Percentiles rank a stretch among this genome's conserved stretches.
These are phyloP conservation scores for Agrocybe pediades DNA, from an alignment of 768 basidiomycete species.

Conservation along the genomic window DNA sequence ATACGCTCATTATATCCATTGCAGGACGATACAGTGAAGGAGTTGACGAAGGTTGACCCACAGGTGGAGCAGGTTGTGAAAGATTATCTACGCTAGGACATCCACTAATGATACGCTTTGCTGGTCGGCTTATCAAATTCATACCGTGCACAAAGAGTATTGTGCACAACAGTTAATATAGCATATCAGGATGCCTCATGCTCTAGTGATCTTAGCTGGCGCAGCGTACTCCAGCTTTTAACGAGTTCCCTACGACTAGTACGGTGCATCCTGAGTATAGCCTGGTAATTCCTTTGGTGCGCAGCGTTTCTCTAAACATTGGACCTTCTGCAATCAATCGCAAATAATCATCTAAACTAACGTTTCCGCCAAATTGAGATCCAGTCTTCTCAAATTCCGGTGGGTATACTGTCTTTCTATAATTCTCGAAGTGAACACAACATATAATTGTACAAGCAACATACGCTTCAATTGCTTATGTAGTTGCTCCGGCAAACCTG, in stretches of 20 bases:
- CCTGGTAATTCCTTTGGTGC: slow-evolving; percentile 74
- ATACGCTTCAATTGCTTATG: slow-evolving; percentile 92
- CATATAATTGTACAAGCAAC: slow-evolving; percentile 24
- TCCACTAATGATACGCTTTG: no score
- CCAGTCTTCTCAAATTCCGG: slow-evolving; percentile 94
- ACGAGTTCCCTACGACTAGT: slow-evolving; percentile 85
- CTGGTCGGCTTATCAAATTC: no score
- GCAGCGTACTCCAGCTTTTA: slow-evolving; percentile 96
- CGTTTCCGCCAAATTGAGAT: slow-evolving; percentile 87
- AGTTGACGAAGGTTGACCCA: slow-evolving; percentile 15
- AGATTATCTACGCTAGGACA: no score
- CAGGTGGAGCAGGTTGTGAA: slow-evolving; percentile 15
- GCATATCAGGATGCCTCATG: no score
- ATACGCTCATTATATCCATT: background rate
- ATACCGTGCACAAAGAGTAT: no score
- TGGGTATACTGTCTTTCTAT: slow-evolving; percentile 70
- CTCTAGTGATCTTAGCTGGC: slow-evolving; percentile 92
- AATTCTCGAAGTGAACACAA: slow-evolving; percentile 31
- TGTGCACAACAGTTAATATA: no score
- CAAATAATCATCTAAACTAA: slow-evolving; percentile 23
- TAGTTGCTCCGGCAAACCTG: slow-evolving; percentile 83
- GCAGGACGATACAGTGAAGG: slow-evolving; percentile 18
- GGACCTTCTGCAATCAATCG: slow-evolving; percentile 52
- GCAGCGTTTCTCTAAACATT: slow-evolving; percentile 69
- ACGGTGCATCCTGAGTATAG: slow-evolving; percentile 95